Conservation (phyloP, 192 early-diverging fungal species). For the Paraglomus brasilianum region DNA sequence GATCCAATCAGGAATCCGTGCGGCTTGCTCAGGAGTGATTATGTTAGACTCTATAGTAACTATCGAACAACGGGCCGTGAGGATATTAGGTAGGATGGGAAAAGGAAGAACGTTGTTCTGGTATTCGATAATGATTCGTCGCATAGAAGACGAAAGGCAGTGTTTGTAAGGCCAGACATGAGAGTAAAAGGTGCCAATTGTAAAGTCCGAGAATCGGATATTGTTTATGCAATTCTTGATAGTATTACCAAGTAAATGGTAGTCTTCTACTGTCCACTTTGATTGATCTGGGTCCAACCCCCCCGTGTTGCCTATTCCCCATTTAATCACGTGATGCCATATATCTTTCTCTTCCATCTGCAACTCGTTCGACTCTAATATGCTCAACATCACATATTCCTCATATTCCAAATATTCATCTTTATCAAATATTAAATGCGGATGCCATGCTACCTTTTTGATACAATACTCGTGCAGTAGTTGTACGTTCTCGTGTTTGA, state of each 20-base stretch:
- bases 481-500: neutral
- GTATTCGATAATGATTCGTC: neutral
- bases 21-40: conserved; percentile 2
- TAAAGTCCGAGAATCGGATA: conserved; percentile 25
- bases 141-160: neutral
- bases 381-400: neutral
- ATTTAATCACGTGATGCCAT: conserved; percentile 22
- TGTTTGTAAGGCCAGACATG: conserved; percentile 15
- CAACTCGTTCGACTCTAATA: conserved; percentile 1
- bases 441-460: neutral
- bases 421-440: conserved; percentile 3
- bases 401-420: conserved; percentile 4
- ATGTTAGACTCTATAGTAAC: conserved; percentile 7
- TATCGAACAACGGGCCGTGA: conserved; percentile 5
- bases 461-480: conserved; percentile 22
- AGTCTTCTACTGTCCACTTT: conserved; percentile 1
- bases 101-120: neutral
- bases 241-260: neutral
- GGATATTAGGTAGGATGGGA: neutral
- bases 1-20: conserved; percentile 25
- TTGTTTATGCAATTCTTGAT: conserved; percentile 16
- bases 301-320: conserved; percentile 12
- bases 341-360: conserved; percentile 28
- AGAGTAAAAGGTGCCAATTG: neutral
- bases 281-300: neutral